Percentiles rank a stretch among this genome's conserved stretches.
These are phyloP conservation scores for Piloderma croceum DNA, from an alignment of 768 basidiomycete species.

Conservation along the genomic window DNA sequence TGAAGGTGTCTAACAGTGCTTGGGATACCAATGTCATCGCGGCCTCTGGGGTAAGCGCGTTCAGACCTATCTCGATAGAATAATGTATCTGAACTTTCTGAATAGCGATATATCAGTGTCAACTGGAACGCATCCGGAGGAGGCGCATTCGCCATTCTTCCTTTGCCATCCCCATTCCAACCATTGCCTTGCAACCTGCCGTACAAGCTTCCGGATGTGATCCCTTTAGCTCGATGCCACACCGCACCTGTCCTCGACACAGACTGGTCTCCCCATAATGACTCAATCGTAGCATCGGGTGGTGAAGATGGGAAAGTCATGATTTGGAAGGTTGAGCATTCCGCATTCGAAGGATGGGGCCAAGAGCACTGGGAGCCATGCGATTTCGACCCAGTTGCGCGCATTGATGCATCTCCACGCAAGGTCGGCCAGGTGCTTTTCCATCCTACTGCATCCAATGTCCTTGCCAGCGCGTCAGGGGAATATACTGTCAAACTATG, in stretches of 20 bases:
- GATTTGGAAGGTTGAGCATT: conserved; percentile 78
- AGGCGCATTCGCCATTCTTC: conserved; percentile 92
- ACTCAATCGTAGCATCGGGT: conserved; percentile 82
- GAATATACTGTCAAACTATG: conserved; percentile 89
- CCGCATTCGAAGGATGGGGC: conserved; percentile 79
- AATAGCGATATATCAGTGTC: conserved; percentile 76
- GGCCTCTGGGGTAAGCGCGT: conserved; percentile 64
- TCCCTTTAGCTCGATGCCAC: conserved; percentile 87
- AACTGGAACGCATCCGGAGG: conserved; percentile 95
- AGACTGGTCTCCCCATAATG: conserved; percentile 93
- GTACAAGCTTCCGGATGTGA: conserved; percentile 82
- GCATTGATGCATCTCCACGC: conserved; percentile 72
- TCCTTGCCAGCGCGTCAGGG: conserved; percentile 75
- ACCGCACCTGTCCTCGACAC: conserved; percentile 88
- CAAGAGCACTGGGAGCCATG: conserved; percentile 73
- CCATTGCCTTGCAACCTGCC: conserved; percentile 48
- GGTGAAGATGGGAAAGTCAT: conserved; percentile 93
- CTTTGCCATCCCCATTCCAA: conserved; percentile 69
- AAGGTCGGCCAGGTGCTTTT: conserved; percentile 94
- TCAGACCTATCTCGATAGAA: conserved; percentile 7
- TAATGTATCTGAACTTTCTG: conserved; percentile 7
- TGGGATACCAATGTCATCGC: conserved; percentile 95
- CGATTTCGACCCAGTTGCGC: conserved; percentile 82
- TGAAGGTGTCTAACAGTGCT: conserved; percentile 83
- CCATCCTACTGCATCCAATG: conserved; percentile 85